Conservation (phyloP, 441 rosid species). For the Capsella rubella region DNA sequence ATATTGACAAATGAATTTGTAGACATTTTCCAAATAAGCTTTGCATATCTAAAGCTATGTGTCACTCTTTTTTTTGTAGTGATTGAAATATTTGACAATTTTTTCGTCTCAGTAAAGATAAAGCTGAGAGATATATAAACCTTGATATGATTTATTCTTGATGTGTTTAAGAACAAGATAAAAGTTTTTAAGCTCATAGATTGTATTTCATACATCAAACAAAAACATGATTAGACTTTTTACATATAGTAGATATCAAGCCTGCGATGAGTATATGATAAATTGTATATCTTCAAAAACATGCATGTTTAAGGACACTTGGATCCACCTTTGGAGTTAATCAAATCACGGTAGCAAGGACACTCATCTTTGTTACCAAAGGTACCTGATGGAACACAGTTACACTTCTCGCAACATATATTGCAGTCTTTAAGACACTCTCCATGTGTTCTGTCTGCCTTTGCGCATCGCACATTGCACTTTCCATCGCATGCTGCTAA, state of each 20-base stretch:
- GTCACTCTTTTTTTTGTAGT: too few relatives aligned
- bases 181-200: too few relatives aligned
- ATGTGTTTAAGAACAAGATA: too few relatives aligned
- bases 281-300: background rate
- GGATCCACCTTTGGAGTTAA: constrained; percentile 51
- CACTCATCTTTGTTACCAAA: constrained; percentile 62
- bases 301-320: constrained; percentile 53
- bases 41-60: too few relatives aligned
- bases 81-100: too few relatives aligned
- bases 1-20: too few relatives aligned
- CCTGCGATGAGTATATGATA: background rate
- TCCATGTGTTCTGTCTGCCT: constrained; percentile 40
- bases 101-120: too few relatives aligned
- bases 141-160: too few relatives aligned
- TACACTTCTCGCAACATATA: constrained; percentile 59
- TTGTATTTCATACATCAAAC: background rate
- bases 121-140: too few relatives aligned
- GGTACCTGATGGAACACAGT: constrained; percentile 64
- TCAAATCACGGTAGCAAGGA: constrained; percentile 59
- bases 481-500: constrained; percentile 44
- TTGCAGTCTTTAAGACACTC: constrained; percentile 42
- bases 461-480: constrained; percentile 54
- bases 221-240: background rate
- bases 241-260: background rate
- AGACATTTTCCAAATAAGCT: too few relatives aligned